phyloP scores from a whole-genome alignment of 1,284 basidiomycete species.

The Pseudozyma sp. region DNA sequence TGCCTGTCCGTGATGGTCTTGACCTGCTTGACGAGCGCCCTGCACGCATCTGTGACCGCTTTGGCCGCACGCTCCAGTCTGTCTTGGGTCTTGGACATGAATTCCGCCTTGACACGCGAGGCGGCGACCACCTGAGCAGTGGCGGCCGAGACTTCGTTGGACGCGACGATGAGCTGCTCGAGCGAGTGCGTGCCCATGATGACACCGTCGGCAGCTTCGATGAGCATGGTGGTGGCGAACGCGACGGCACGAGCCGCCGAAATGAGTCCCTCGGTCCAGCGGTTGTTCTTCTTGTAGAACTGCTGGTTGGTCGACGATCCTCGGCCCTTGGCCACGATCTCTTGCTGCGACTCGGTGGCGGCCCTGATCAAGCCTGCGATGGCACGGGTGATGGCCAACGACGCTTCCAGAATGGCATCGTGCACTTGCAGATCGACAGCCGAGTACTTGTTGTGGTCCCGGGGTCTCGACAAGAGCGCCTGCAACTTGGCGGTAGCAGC shows the following conservation, averaged over 20 bases:
- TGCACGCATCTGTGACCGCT: conserved; percentile 98
- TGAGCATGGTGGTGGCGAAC: conserved; percentile 94
- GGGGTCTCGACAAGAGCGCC: conserved; percentile 87
- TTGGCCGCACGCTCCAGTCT: conserved; percentile 94
- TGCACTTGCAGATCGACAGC: conserved; percentile 95
- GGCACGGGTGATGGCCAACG: conserved; percentile 92
- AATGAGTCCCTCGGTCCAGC: conserved; percentile 99
- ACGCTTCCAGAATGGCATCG: conserved; percentile 93
- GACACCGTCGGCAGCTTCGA: conserved; percentile 97
- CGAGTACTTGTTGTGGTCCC: conserved; percentile 83
- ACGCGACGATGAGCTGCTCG: conserved; percentile 98
- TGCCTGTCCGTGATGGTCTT: conserved; percentile 91
- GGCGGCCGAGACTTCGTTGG: conserved; percentile 95
- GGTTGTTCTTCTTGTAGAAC: conserved; percentile 99
- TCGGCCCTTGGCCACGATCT: conserved; percentile 94
- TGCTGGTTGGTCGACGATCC: conserved; percentile 89
- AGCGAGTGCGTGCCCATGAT: conserved; percentile 94
- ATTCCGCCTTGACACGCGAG: conserved; percentile 95
- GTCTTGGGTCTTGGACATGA: conserved; percentile 99
- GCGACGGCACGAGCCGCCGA: conserved; percentile 98
- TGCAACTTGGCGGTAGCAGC: conserved; percentile 89
- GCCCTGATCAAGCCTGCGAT: conserved; percentile 95
- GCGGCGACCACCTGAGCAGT: conserved; percentile 99
- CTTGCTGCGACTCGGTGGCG: conserved; percentile 95
- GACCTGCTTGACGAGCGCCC: conserved; percentile 94